Base-by-base conservation (phyloP, 305 asterid species). In the Solanum hybrid region DNA sequence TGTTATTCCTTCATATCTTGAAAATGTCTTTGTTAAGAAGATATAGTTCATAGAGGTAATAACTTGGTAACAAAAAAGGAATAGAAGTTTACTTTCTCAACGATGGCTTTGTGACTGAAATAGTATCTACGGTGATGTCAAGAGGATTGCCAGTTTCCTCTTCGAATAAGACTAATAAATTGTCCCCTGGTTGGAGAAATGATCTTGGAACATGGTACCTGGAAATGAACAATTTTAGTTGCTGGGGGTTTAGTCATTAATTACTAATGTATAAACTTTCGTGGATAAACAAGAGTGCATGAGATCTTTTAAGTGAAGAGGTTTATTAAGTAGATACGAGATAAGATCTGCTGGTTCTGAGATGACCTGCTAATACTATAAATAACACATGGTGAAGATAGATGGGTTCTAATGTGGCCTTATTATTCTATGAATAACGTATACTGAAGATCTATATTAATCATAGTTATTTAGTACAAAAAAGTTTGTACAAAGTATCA, bases 191-290 rank as follows among this genome's bases (percentile, higher is more conserved):
- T 92, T 93, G 93, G 81, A 97, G 93, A 91, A 95, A 97, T 41
- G 98, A 96, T 91, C 99, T 94, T 88, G 99, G 99, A 91, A 97
- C 90, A 72, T 96, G 94, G 91, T 95, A 95, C 98, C 99, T 97
- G 88, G 41, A 85, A 32, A 85, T 85, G 88, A 85, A 57, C 45
- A 85, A 85, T 85, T 85, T 57, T 85, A 45, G 88, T 84, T 45
- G 73, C 27, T 41, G 37, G 87, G 11, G 37, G 73, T 41, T 41
- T 41, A 83, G 39, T 45, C 39, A 83, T 29, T 17, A 17, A 20
- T 45, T 41, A 83, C 39, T 83, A 11, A 17, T 9, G 88, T 29
- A 41, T 17, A 45, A 83, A 17, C 88, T 17, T 29, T 11, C 20
- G 20, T 83, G 17, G 75, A 29, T 45, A 82, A 41, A 82, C 73